Conservation (phyloP, 2,329 filamentous ascomycete genomes). For the Exophiala aquamarina region DNA sequence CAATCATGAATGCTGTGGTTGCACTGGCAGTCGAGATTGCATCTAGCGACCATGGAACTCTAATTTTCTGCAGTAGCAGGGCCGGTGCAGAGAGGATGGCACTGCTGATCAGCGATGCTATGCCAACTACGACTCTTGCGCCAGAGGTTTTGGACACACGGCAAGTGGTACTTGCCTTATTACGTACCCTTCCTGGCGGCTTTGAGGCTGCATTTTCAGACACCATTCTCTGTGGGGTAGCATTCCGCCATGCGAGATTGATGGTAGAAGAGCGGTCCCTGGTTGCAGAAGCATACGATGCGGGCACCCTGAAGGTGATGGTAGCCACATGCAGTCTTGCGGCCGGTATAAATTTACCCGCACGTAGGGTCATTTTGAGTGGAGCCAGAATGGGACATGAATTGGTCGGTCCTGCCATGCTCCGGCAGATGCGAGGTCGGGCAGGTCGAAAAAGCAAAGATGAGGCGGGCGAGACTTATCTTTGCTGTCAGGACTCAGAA, state of each 20-base stretch:
- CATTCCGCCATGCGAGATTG: conserved; percentile 67
- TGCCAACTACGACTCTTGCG: conserved; percentile 55
- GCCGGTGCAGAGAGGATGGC: conserved; percentile 67
- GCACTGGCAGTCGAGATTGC: conserved; percentile 69
- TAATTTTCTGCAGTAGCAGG: conserved; percentile 73
- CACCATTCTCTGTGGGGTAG: conserved; percentile 66
- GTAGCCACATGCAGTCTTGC: conserved; percentile 77
- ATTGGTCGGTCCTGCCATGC: conserved; percentile 73
- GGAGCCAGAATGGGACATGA: conserved; percentile 74
- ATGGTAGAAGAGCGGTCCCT: conserved; percentile 74
- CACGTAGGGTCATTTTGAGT: conserved; percentile 72
- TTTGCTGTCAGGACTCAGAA: conserved; percentile 69
- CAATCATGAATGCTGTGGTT: conserved; percentile 69
- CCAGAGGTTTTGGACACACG: conserved; percentile 56
- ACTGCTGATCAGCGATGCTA: conserved; percentile 64
- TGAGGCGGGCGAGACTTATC: conserved; percentile 72
- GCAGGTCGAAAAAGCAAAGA: conserved; percentile 78
- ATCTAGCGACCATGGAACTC: conserved; percentile 65
- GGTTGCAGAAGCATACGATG: conserved; percentile 69
- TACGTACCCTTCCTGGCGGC: conserved; percentile 65
- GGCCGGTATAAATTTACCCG: conserved; percentile 76
- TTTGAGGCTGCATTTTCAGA: conserved; percentile 65
- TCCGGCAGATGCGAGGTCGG: conserved; percentile 77
- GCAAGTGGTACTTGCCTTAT: conserved; percentile 63
- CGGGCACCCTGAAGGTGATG: conserved; percentile 66